These are phyloP conservation scores for Boletus subcaerulescens DNA, from an alignment of 768 basidiomycete species.

Conservation along the genomic window DNA sequence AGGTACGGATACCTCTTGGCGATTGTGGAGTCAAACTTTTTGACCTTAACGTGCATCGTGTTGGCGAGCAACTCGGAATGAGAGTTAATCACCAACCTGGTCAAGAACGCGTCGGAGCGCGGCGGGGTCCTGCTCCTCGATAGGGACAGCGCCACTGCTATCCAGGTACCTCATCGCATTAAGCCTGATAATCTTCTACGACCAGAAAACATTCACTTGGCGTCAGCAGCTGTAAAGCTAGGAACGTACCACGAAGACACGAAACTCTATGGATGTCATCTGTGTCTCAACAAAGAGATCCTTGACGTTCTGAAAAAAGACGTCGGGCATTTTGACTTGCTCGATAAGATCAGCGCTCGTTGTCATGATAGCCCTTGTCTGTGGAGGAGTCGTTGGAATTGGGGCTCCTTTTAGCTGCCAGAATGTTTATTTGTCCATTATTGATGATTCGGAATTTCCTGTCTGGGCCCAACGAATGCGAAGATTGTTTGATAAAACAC, in stretches of 20 bases:
- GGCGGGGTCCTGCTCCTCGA: constrained; percentile 12
- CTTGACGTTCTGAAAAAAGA: not conserved
- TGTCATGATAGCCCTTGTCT: not conserved
- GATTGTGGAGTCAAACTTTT: constrained; percentile 6
- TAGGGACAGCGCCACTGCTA: not conserved
- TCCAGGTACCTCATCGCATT: not conserved
- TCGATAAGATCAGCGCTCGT: not conserved
- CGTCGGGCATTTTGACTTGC: constrained; percentile 12
- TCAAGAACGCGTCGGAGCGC: constrained; percentile 12
- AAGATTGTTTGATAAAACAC: no score
- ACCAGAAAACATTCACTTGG: not conserved
- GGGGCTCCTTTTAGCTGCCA: not conserved
- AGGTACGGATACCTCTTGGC: constrained; percentile 12
- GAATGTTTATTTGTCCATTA: no score
- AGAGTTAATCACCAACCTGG: constrained; percentile 3
- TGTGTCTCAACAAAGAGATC: not conserved
- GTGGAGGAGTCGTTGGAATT: not conserved
- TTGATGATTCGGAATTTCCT: no score
- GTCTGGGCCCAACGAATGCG: no score
- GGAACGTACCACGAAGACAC: constrained; percentile 4
- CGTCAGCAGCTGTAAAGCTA: not conserved
- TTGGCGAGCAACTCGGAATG: not conserved
- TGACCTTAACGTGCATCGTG: constrained; percentile 7
- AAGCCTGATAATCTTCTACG: constrained; percentile 2
- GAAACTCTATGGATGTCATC: constrained; percentile 1